Evolutionary conservation across 306 rosid species (phyloP).

Genomic region (Medicago lupulina): DNA sequence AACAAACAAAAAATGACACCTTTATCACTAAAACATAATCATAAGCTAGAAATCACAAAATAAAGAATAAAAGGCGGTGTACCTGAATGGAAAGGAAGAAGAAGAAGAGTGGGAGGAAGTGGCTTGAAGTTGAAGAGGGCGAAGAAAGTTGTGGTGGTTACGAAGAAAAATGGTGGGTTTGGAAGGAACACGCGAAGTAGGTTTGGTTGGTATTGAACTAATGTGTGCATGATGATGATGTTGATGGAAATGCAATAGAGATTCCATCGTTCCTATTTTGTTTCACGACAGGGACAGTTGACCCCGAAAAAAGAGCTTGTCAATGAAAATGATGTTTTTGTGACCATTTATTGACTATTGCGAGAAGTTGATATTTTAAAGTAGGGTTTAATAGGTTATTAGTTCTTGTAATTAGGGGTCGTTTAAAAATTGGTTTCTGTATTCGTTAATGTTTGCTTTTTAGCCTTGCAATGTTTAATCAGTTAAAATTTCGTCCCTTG

Average conservation of each 20-base stretch:
- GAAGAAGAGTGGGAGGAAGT: not conserved
- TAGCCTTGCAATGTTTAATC: too few species aligned
- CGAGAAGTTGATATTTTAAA: too few species aligned
- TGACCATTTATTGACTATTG: too few species aligned
- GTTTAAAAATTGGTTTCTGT: too few species aligned
- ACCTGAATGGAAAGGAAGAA: constrained; percentile 22
- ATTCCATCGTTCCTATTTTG: not conserved
- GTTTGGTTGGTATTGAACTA: not conserved
- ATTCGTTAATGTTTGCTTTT: too few species aligned
- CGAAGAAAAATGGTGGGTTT: not conserved
- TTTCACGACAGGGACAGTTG: not conserved
- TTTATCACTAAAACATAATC: not conserved
- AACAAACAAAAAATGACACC: not conserved
- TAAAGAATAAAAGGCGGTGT: not conserved
- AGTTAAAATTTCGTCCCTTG: too few species aligned
- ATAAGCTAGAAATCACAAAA: not conserved
- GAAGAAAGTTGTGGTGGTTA: not conserved
- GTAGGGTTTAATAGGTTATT: too few species aligned
- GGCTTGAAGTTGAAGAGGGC: constrained; percentile 5
- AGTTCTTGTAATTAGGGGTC: too few species aligned
- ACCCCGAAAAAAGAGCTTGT: not conserved
- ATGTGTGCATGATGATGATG: constrained; percentile 1
- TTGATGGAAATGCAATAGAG: not conserved
- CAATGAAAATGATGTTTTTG: not conserved
- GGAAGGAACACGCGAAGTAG: not conserved